Percentiles rank a stretch among this genome's conserved stretches.
These are phyloP conservation scores for Cytospora chrysosperma DNA, from an alignment of 2,329 filamentous ascomycete genomes.

Conservation along the genomic window DNA sequence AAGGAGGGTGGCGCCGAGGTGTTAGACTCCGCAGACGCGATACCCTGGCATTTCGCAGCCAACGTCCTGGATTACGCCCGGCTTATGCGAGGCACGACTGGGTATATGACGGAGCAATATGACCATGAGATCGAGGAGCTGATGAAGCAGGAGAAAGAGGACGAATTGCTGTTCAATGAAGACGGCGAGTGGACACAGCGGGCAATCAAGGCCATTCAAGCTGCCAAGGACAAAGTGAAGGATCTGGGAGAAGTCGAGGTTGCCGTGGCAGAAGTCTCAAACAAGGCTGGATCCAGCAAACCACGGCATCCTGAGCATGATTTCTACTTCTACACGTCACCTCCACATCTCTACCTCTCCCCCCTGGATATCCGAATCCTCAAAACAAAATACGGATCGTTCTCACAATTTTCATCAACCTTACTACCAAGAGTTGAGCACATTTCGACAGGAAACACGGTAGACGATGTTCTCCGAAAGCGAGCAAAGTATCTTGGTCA, in stretches of 20 bases:
- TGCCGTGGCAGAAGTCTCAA: constrained; percentile 28
- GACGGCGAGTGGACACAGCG: constrained; percentile 91
- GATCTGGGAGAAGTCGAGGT: constrained; percentile 40
- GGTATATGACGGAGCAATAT: constrained; percentile 82
- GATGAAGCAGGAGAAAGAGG: constrained; percentile 75
- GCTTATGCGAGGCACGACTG: constrained; percentile 89
- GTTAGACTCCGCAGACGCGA: constrained; percentile 67
- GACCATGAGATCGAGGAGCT: constrained; percentile 76
- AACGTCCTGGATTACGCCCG: constrained; percentile 93
- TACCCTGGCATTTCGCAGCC: constrained; percentile 93
- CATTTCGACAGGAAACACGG: constrained; percentile 81
- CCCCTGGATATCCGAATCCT: constrained; percentile 90
- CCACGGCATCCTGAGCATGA: constrained; percentile 41
- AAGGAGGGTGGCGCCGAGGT: constrained; percentile 73
- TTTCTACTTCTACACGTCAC: constrained; percentile 86
- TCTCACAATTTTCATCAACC: constrained; percentile 78
- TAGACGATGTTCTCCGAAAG: constrained; percentile 81
- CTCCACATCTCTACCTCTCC: constrained; percentile 86
- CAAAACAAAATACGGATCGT: constrained; percentile 83
- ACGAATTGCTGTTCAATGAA: constrained; percentile 87
- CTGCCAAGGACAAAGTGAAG: constrained; percentile 71
- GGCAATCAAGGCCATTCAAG: constrained; percentile 71
- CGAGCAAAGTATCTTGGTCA: constrained; percentile 85
- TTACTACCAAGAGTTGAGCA: constrained; percentile 85
- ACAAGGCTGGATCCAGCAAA: constrained; percentile 26